phyloP scores from a whole-genome alignment of 129 eudicot species.

The Pseudognaphalium luteoalbum region DNA sequence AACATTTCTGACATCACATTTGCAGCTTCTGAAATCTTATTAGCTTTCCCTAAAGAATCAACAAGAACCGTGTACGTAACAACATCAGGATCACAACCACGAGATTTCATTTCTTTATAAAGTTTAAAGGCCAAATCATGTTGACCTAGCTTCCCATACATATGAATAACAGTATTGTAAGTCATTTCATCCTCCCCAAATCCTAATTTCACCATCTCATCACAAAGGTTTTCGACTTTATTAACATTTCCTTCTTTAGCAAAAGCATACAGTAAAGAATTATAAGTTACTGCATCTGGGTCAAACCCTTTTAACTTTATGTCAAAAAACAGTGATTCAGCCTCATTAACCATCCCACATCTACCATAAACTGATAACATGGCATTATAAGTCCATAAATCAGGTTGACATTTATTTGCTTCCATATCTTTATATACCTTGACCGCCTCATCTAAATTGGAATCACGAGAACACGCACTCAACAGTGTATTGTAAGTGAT shows the following conservation, averaged over 20 bases:
- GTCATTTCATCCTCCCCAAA: conserved; percentile 91
- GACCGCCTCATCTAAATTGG: conserved; percentile 81
- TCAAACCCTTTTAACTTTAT: conserved; percentile 70
- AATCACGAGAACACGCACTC: conserved; percentile 90
- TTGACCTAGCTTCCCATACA: conserved; percentile 83
- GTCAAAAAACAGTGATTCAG: conserved; percentile 63
- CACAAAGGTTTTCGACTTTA: conserved; percentile 67
- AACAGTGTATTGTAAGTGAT: conserved; percentile 92
- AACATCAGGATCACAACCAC: conserved; percentile 84
- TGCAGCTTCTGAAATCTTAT: conserved; percentile 77
- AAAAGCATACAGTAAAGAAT: conserved; percentile 87
- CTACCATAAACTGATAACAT: conserved; percentile 90
- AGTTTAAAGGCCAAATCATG: conserved; percentile 68
- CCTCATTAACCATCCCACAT: conserved; percentile 72
- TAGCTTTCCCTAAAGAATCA: conserved; percentile 86
- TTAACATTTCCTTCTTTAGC: conserved; percentile 73
- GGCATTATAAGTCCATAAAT: conserved; percentile 96
- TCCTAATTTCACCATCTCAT: conserved; percentile 80
- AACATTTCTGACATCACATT: conserved; percentile 95
- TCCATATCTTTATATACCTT: conserved; percentile 80
- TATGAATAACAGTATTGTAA: conserved; percentile 80
- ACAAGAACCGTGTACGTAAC: conserved; percentile 86
- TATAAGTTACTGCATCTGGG: conserved; percentile 96
- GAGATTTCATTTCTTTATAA: conserved; percentile 70
- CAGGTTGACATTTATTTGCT: conserved; percentile 76